A percentile compares a stretch with the other conserved stretches of the same genome.
These are phyloP conservation scores for Didymella pomorum DNA, from an alignment of 2,329 filamentous ascomycete genomes.

Conservation along the genomic window DNA sequence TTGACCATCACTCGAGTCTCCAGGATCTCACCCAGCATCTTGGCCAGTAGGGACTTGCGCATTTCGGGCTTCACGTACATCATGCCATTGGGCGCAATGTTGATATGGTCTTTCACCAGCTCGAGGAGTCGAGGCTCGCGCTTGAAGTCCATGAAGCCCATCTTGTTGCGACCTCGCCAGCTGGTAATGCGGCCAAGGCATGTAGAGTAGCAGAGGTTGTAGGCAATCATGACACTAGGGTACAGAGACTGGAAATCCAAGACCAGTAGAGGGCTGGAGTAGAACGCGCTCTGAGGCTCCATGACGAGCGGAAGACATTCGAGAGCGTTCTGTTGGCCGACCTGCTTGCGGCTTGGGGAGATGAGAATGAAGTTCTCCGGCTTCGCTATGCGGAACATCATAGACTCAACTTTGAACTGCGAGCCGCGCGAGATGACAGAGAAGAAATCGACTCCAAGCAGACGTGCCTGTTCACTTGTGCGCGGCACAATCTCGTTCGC, in stretches of 20 bases:
- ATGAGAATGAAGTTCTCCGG: slow-evolving; percentile 92
- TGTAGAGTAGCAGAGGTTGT: slow-evolving; percentile 99
- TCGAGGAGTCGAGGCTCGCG: slow-evolving; percentile 77
- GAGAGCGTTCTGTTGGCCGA: slow-evolving; percentile 90
- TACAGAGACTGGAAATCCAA: slow-evolving; percentile 97
- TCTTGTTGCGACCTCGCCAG: slow-evolving; percentile 92
- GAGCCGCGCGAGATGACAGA: slow-evolving; percentile 94
- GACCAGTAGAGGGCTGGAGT: slow-evolving; percentile 86
- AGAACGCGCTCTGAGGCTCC: slow-evolving; percentile 96
- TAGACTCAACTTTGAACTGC: slow-evolving; percentile 97
- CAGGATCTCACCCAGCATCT: slow-evolving; percentile 95
- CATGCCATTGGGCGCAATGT: slow-evolving; percentile 94
- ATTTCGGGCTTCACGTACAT: slow-evolving; percentile 90
- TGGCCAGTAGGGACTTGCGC: slow-evolving; percentile 88
- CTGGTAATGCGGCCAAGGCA: slow-evolving; percentile 84
- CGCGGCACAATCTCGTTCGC: slow-evolving; percentile 86
- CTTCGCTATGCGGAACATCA: slow-evolving; percentile 98
- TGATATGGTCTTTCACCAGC: slow-evolving; percentile 83
- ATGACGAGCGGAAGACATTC: slow-evolving; percentile 96
- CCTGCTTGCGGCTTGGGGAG: slow-evolving; percentile 89
- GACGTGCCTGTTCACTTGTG: slow-evolving; percentile 91
- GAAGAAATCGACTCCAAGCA: slow-evolving; percentile 95
- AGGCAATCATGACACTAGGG: slow-evolving; percentile 97
- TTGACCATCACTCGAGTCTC: slow-evolving; percentile 99
- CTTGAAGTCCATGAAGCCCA: slow-evolving; percentile 90